Base-by-base conservation (phyloP, 2,329 filamentous ascomycete species). In the Alternaria ventricosa region DNA sequence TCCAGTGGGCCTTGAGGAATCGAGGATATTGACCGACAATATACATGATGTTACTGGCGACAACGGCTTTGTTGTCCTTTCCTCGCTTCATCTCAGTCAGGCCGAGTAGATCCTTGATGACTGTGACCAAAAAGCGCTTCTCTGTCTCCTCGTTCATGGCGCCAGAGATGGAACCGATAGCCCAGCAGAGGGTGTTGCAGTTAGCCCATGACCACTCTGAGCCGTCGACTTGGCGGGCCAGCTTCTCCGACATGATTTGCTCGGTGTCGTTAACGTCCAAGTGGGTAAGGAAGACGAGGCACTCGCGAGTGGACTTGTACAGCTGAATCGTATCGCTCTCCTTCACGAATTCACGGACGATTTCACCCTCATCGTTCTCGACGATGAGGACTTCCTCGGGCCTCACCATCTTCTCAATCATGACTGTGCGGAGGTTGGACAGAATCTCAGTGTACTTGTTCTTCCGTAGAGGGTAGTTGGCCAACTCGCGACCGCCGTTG, bases 141-240 rank as follows among this genome's bases (percentile, higher is more conserved):
- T 99, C 96, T 0, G 96, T 99, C 81, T 99, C 96, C 78, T 99
- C 96, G 77, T 97, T 99, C 96, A 99, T 99, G 56, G 96, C 96
- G 60, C 97, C 89, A 1, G 96, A 99, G 71, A 99, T 99, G 11
- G 96, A 99, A 44, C 96, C 96, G 73, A 99, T 99, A 28, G 96
- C 96, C 96, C 96, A 99, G 86, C 96, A 99, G 53, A 99, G 89
- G 6, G 97, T 97, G 83, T 99, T 99, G 89, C 96, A 99, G 84
- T 99, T 99, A 68, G 94, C 93, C 96, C 96, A 99, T 7, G 96
- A 99, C 96, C 96, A 99, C 82, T 99, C 96, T 3, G 88, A 87
- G 22, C 94, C 94, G 78, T 99, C 96, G 12, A 99, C 96, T 82
- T 99, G 96, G 71, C 94, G 91, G 30, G 94, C 90, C 57, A 99